Conservation (phyloP, 805 yeast species). For the Barnettozyma salicaria region DNA sequence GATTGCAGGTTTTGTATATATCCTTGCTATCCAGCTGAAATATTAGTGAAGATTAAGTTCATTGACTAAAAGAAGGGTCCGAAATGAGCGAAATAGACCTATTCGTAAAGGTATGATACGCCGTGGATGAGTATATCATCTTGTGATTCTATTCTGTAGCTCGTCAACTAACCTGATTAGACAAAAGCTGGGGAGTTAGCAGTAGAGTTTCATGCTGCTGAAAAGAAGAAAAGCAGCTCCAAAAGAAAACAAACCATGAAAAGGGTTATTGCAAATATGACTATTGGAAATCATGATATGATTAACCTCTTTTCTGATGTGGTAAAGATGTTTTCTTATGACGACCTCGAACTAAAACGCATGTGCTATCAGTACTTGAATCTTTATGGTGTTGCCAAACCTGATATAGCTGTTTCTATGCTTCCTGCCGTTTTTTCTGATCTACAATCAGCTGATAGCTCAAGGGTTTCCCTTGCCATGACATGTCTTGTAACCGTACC, state of each 20-base stretch:
- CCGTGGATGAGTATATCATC: no score
- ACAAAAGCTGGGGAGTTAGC: constrained; percentile 29
- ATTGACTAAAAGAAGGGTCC: no score
- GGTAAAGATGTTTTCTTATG: constrained; percentile 41
- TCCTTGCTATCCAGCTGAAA: no score
- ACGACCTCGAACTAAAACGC: constrained; percentile 65
- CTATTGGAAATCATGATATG: constrained; percentile 78
- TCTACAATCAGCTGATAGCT: constrained; percentile 39
- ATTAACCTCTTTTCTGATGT: constrained; percentile 60
- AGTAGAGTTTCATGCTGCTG: constrained; percentile 28
- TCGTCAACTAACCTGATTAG: constrained; percentile 11
- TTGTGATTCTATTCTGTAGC: no score
- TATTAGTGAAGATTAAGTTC: no score
- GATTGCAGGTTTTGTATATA: no score
- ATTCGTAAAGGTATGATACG: constrained; percentile 24
- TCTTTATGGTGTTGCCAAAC: constrained; percentile 53
- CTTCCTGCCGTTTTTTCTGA: constrained; percentile 52
- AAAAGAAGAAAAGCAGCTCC: constrained; percentile 35
- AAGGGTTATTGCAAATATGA: constrained; percentile 75
- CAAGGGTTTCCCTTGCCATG: constrained; percentile 53
- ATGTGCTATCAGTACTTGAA: constrained; percentile 63
- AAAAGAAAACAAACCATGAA: constrained; percentile 48
- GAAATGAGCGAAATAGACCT: constrained; percentile 21
- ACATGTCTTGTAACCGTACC: constrained; percentile 59
- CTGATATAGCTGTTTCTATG: constrained; percentile 49